Percentiles rank a stretch among this genome's conserved stretches.
These are phyloP conservation scores for Cladobotryum mycophilum DNA, from an alignment of 2,329 filamentous ascomycete genomes.

Conservation along the genomic window DNA sequence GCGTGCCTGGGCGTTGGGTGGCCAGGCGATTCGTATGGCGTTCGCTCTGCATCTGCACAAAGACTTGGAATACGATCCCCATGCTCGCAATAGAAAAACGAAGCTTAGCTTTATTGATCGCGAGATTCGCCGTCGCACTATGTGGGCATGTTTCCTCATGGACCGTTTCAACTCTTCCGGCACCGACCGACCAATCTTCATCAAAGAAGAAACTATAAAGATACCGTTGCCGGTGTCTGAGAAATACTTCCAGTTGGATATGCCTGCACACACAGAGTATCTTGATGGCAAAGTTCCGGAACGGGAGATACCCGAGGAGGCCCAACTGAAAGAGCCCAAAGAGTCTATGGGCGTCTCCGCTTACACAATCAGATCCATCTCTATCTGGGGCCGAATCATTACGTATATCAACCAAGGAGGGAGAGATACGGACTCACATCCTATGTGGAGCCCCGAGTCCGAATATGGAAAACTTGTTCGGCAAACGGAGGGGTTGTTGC, in stretches of 20 bases:
- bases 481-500: constrained; percentile 64
- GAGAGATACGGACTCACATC: constrained; percentile 66
- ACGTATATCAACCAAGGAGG: constrained; percentile 87
- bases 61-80: constrained; percentile 77
- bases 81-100: constrained; percentile 53
- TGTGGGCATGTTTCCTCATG: constrained; percentile 99
- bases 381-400: constrained; percentile 85
- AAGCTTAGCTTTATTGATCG: constrained; percentile 84
- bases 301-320: constrained; percentile 55
- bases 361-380: constrained; percentile 78
- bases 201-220: constrained; percentile 81
- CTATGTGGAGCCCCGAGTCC: constrained; percentile 80
- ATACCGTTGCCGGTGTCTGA: constrained; percentile 90
- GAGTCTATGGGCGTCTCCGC: constrained; percentile 93
- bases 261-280: constrained; percentile 79
- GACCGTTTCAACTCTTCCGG: constrained; percentile 96
- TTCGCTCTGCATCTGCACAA: constrained; percentile 91
- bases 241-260: constrained; percentile 82
- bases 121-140: constrained; percentile 85
- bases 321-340: constrained; percentile 57
- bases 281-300: constrained; percentile 65
- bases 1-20: constrained; percentile 90
- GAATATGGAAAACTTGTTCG: constrained; percentile 64
- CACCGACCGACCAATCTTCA: constrained; percentile 84
- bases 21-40: constrained; percentile 93